Evolutionary conservation across 192 early-diverging fungal species (phyloP).

Genomic region (Pilaira anomala): DNA sequence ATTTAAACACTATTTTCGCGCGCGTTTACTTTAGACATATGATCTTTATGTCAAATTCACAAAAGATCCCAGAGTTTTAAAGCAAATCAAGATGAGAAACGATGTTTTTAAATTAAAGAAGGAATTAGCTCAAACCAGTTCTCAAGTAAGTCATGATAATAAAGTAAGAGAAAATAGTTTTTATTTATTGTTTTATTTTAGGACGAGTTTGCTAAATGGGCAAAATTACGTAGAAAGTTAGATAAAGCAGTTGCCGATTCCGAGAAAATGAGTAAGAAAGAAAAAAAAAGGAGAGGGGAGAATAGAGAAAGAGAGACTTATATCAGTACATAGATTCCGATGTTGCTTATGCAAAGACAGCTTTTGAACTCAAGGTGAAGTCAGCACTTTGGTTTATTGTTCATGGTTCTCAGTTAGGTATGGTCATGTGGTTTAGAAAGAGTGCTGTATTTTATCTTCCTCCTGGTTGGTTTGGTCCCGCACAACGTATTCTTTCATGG

Average conservation of each 20-base stretch:
- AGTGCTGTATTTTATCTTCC: conserved; percentile 76
- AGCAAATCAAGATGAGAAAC: conserved; percentile 59
- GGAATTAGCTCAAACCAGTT: conserved; percentile 65
- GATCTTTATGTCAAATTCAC: conserved; percentile 49
- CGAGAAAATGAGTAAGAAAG: conserved; percentile 57
- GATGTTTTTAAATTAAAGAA: conserved; percentile 60
- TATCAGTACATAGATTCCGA: conserved; percentile 40
- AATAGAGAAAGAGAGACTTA: background rate
- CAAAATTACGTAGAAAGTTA: conserved; percentile 76
- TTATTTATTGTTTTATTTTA: conserved; percentile 21
- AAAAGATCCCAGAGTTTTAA: conserved; percentile 51
- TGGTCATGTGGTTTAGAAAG: conserved; percentile 67
- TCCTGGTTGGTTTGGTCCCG: conserved; percentile 73
- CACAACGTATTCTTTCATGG: conserved; percentile 59
- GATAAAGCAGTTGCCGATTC: conserved; percentile 71
- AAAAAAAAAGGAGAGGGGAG: background rate
- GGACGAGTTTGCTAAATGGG: conserved; percentile 93
- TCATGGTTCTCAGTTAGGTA: conserved; percentile 57
- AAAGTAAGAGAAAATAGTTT: background rate
- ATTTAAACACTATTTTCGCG: background rate
- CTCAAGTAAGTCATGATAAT: conserved; percentile 45
- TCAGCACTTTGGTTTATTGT: conserved; percentile 60
- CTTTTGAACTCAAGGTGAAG: conserved; percentile 79
- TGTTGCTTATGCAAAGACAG: conserved; percentile 60
- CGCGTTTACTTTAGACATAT: conserved; percentile 39